These are phyloP conservation scores for Xenoacremonium recifei DNA, from an alignment of 2,329 filamentous ascomycete genomes.

Conservation along the genomic window DNA sequence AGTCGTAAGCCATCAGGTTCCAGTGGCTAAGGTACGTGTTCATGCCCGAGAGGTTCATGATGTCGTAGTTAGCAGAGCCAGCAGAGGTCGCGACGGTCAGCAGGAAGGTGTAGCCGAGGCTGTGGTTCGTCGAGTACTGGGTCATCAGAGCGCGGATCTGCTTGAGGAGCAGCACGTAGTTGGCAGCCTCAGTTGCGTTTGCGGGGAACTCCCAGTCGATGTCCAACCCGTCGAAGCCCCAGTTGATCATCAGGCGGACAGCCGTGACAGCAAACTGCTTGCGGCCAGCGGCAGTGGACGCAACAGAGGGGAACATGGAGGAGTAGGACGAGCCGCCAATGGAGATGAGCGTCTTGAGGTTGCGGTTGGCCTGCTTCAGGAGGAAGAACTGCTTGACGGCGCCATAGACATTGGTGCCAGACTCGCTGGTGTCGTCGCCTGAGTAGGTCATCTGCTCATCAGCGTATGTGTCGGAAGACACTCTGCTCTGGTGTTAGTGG, in stretches of 20 bases:
- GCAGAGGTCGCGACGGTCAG: conserved; percentile 52
- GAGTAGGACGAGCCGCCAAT: conserved; percentile 83
- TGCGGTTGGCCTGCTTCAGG: conserved; percentile 72
- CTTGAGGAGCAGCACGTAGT: conserved; percentile 22
- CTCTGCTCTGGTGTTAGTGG: too few species aligned
- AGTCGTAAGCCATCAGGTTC: conserved; percentile 69
- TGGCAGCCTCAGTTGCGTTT: conserved; percentile 34
- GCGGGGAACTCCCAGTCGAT: conserved; percentile 57
- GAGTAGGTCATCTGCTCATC: conserved; percentile 67
- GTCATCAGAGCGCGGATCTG: conserved; percentile 40
- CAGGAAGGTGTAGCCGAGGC: conserved; percentile 45
- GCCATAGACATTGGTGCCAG: conserved; percentile 68
- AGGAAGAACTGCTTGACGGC: conserved; percentile 75
- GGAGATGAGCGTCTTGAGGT: conserved; percentile 75
- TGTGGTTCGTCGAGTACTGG: conserved; percentile 36
- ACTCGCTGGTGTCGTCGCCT: conserved; percentile 58
- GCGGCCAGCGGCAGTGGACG: conserved; percentile 60
- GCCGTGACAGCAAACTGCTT: conserved; percentile 66
- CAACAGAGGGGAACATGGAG: conserved; percentile 45
- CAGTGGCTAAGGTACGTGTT: conserved; percentile 57
- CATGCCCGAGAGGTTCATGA: conserved; percentile 53
- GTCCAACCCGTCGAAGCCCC: conserved; percentile 57
- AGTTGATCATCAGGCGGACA: conserved; percentile 68
- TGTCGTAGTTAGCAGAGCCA: conserved; percentile 46
- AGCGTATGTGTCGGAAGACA: conserved; percentile 34